phyloP scores from a whole-genome alignment of 208 protist genomes.

The Trypanosoma rangeli region DNA sequence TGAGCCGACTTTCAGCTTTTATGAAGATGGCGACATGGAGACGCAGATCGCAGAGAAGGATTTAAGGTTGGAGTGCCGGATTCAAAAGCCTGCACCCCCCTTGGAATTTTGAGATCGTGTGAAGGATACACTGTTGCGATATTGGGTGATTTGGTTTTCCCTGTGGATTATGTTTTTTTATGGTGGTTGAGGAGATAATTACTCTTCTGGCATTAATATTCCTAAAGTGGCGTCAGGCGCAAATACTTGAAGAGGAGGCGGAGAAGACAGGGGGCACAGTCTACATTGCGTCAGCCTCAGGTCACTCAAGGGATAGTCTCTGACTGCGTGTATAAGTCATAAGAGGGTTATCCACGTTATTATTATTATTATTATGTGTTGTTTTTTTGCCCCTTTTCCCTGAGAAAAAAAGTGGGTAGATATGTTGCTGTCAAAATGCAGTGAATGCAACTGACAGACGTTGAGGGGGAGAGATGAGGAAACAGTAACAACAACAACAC shows the following conservation, averaged over 20 bases:
- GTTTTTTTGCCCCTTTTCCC: neutral
- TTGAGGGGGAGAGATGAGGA: neutral
- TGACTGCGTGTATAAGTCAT: neutral
- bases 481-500: neutral
- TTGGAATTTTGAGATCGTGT: constrained; percentile 78
- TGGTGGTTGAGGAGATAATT: constrained; percentile 91
- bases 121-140: constrained; percentile 75
- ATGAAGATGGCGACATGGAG: constrained; percentile 45
- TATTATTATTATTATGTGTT: constrained; percentile 8
- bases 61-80: constrained; percentile 48
- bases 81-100: constrained; percentile 70
- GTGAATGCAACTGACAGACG: neutral
- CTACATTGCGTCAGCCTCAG: constrained; percentile 76
- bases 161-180: constrained; percentile 87
- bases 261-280: constrained; percentile 81
- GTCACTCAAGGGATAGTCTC: constrained; percentile 31
- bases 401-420: neutral
- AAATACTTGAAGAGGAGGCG: constrained; percentile 81
- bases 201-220: constrained; percentile 83
- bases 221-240: constrained; percentile 75
- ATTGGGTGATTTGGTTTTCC: constrained; percentile 90
- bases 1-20: constrained; percentile 53
- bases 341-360: neutral
- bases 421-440: neutral
- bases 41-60: constrained; percentile 37